A percentile compares a stretch with the other conserved stretches of the same genome.
Conservation (phyloP, 129 eudicot species). For the Scalesia atractyloides region DNA sequence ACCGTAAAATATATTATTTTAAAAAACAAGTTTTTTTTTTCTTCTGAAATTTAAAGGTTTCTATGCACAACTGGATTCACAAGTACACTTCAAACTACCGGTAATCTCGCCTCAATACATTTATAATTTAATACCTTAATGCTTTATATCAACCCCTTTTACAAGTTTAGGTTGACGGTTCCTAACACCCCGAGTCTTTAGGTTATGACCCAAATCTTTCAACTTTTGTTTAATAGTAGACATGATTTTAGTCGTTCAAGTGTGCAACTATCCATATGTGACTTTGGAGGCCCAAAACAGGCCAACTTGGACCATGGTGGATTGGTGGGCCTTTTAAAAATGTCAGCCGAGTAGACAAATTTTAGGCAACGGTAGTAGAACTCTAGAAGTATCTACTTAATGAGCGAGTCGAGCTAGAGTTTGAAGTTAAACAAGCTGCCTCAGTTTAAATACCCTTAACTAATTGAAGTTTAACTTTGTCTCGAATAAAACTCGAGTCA, state of each 20-base stretch:
- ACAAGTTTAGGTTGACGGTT: not conserved
- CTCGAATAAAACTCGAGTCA: too few species aligned
- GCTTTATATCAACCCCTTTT: too few species aligned
- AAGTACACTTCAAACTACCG: too few species aligned
- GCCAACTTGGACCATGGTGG: not conserved
- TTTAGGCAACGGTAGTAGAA: not conserved
- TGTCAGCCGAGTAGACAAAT: not conserved
- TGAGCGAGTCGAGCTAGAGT: too few species aligned
- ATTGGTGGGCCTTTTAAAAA: not conserved
- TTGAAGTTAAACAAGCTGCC: too few species aligned
- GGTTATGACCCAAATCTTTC: not conserved
- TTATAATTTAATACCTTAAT: too few species aligned
- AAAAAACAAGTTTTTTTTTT: not conserved
- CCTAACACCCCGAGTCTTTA: not conserved
- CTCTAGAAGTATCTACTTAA: not conserved
- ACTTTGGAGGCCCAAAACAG: constrained; percentile 7
- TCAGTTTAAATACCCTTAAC: too few species aligned
- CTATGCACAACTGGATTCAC: not conserved
- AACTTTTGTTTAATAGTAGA: not conserved
- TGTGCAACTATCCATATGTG: not conserved
- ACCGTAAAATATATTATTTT: not conserved
- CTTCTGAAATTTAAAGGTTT: not conserved
- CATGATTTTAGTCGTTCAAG: not conserved
- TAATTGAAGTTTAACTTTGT: too few species aligned
- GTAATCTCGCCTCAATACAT: too few species aligned